phyloP scores from a whole-genome alignment of 768 basidiomycete genomes.

The Suillus americanus region DNA sequence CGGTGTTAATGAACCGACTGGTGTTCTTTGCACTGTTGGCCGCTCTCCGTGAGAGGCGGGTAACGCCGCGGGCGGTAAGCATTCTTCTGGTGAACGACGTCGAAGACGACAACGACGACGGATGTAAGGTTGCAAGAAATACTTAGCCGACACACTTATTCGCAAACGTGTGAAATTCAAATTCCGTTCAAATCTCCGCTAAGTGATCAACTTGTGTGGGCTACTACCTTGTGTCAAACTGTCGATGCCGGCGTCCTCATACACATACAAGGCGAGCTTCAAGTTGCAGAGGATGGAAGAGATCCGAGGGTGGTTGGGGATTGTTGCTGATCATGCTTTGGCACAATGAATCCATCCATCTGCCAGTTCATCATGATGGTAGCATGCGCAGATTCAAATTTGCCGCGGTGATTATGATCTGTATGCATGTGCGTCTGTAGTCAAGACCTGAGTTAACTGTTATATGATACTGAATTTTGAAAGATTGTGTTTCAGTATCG shows the following conservation, averaged over 20 bases:
- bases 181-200: slow-evolving; percentile 1
- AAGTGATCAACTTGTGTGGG: no score
- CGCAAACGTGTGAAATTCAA: slow-evolving; percentile 1
- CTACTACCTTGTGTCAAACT: no score
- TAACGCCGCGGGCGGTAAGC: slow-evolving; percentile 85
- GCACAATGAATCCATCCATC: no score
- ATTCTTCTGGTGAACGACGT: slow-evolving; percentile 47
- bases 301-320: no score
- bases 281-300: neutral
- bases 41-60: slow-evolving; percentile 85
- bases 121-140: slow-evolving; percentile 31
- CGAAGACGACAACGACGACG: slow-evolving; percentile 20
- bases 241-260: neutral
- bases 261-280: neutral
- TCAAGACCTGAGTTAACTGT: no score
- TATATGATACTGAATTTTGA: no score
- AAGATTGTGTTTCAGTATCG: no score
- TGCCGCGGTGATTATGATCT: neutral
- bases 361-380: no score
- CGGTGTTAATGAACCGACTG: slow-evolving; percentile 76
- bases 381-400: neutral
- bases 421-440: no score
- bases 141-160: slow-evolving; percentile 10
- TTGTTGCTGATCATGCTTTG: neutral
- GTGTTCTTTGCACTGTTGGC: slow-evolving; percentile 73